These are phyloP conservation scores for Sphagnum tenellum DNA, from an alignment of 225 moss, liverwort and hornwort species.

Conservation along the genomic window DNA sequence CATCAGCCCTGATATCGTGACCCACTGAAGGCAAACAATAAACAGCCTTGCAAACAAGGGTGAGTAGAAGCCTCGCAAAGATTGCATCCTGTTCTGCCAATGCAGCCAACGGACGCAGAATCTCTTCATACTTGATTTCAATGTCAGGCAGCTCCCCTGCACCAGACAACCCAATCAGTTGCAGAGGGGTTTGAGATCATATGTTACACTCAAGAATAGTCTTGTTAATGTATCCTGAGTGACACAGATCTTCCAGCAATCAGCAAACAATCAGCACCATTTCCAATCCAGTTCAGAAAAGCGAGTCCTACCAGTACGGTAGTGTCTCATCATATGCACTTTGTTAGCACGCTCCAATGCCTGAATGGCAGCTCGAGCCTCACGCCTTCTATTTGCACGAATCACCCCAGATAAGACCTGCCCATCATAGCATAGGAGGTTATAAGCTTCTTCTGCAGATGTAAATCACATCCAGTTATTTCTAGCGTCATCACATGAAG, in stretches of 20 bases:
- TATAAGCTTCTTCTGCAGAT: too few relatives aligned
- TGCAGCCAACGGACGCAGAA: slow-evolving; percentile 63
- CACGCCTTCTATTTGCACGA: slow-evolving; percentile 69
- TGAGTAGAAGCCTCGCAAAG: slow-evolving; percentile 67
- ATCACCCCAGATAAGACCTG: slow-evolving; percentile 50
- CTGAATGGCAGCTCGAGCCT: slow-evolving; percentile 67
- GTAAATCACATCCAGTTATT: too few relatives aligned
- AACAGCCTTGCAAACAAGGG: slow-evolving; percentile 60
- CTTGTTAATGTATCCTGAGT: too few relatives aligned
- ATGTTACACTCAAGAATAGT: too few relatives aligned
- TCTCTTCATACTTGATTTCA: slow-evolving; percentile 79
- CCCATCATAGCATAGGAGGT: neutral
- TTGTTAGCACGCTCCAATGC: slow-evolving; percentile 80
- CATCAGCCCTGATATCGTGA: slow-evolving; percentile 34
- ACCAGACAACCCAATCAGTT: neutral
- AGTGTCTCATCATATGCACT: slow-evolving; percentile 85
- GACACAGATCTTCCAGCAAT: too few relatives aligned
- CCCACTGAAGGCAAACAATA: slow-evolving; percentile 36
- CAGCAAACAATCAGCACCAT: neutral
- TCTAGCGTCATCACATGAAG: too few relatives aligned
- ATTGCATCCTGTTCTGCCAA: slow-evolving; percentile 70
- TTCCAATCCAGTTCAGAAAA: neutral
- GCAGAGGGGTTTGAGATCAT: too few relatives aligned
- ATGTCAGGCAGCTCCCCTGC: slow-evolving; percentile 94
- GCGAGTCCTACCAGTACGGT: slow-evolving; percentile 59